Evolutionary conservation across 768 basidiomycete genomes (phyloP), one percentile per base, ranked within the genome.

Genomic region (Suillus fuscotomentosus): DNA sequence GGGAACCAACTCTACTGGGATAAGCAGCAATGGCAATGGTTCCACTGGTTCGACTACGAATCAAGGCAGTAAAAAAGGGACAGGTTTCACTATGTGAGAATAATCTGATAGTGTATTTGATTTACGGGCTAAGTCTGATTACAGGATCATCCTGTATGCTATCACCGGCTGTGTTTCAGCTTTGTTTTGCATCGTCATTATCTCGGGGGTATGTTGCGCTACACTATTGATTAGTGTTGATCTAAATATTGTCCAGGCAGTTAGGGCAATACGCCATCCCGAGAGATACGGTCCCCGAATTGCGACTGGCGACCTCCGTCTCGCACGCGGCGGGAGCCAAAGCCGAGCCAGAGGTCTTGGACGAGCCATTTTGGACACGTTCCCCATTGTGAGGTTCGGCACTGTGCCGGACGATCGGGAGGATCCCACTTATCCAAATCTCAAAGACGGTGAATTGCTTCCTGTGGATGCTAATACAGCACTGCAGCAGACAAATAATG

Each of bases 301-400:
- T 3, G 78, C 78, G 14, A 73, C 77, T 60, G 69, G 70, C 1
- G 62, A 63, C 15, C 61, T 61, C 60, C 71, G 62, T 51, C 77
- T 68, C 27, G 73, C 71, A 38, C 80, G 77, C 60, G 79, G 78
- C 11, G 68, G 71, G 27, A 81, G 82, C 43, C 89, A 89, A 71
- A 89, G 87, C 59, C 86, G 93, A 4, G 90, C 94, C 0, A 80
- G 86, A n/a, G 95, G 95, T 8, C 82, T 99, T 60, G 91, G 93
- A 2, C 88, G 93, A 22, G 97, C 97, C 22, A 95, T 99, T 63
- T 81, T 99, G 62, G 96, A 99, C 69, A 97, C 95, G 3, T 99
- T 99, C 79, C 95, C 96, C 5, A 79, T 97, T 66, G 89, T 97
- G 77, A 94, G 95, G 74, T 99, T 95, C 70, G 86, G 87, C 7